Evolutionary conservation across 208 protist species (phyloP).

Genomic region (Leishmania tropica): DNA sequence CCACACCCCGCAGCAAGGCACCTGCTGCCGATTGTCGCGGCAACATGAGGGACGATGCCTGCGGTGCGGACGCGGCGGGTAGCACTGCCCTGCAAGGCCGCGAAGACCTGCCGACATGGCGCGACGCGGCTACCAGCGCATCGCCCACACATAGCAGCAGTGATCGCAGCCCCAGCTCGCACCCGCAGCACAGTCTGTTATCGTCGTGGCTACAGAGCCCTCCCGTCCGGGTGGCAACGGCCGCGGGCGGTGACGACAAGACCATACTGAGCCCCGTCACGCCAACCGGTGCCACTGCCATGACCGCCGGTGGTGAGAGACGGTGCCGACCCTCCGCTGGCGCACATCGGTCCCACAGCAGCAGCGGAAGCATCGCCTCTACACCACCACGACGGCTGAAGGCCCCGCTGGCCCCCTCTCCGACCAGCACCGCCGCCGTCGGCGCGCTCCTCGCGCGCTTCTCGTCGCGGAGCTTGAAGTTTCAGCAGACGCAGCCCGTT

Average conservation of each 20-base stretch:
- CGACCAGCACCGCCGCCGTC: not conserved
- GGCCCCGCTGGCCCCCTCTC: not conserved
- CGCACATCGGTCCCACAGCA: not conserved
- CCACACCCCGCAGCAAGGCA: not conserved
- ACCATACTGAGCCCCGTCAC: not conserved
- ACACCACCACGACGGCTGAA: not conserved
- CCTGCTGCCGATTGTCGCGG: not conserved
- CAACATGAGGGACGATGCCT: not conserved
- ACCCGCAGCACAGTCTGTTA: not conserved
- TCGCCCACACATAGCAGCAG: constrained; percentile 1
- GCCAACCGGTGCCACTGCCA: not conserved
- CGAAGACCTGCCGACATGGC: not conserved
- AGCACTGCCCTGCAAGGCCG: not conserved
- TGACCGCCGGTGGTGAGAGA: not conserved
- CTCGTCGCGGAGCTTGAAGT: not conserved
- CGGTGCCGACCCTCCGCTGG: not conserved
- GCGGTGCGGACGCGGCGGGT: not conserved
- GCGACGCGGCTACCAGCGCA: not conserved
- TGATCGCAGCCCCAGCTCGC: not conserved
- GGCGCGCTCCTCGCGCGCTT: not conserved
- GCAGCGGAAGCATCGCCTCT: not conserved
- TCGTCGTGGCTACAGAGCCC: not conserved
- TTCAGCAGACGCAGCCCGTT: not conserved
- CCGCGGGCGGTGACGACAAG: not conserved
- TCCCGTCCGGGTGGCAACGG: not conserved